Evolutionary conservation across 495 filamentous ascomycete genomes (phyloP), one percentile per base, ranked within the genome.

Genomic region (Talaromyces ruber): DNA sequence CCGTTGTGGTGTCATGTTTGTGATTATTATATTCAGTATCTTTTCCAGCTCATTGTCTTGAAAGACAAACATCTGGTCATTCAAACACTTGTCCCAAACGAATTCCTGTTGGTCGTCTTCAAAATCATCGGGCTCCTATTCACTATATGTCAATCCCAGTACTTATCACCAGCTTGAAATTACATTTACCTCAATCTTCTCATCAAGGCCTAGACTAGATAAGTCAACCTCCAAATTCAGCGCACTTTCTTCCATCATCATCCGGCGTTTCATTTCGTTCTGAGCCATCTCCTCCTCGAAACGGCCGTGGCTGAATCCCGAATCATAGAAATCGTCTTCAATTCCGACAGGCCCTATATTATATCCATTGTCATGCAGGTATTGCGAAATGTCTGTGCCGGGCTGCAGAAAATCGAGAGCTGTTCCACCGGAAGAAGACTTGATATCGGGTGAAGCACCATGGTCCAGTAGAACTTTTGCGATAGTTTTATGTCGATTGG

Each of bases 221-320:
- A 99, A 73, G 69, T 99, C 94, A 29, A 99, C 94, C 72, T 99
- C 94, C 30, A 99, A 79, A 70, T 99, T 97, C 61, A 95, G 88
- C 11, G 95, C 93, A 70, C 94, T 99, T 72, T 99, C 95, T 88
- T 98, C 97, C 94, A 98, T 98, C 93, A 99, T 97, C 95, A 99
- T 98, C 21, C 94, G 86, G 60, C 93, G 82, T 66, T 92, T 90
- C 83, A 96, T 84, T 73, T 98, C 94, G 64, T 91, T 98, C 73
- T 98, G 94, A 5, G 93, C 93, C 81, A 98, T 86, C 66, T 98
- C 94, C 68, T 98, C 92, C 71, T 98, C 95, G 66, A 98, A 98
- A 54, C 85, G 86, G 65, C 96, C 93, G 70, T 98, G 91, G 2
- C 88, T 92, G 66, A 98, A 87, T 14, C 95, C 94, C 1, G 86